phyloP scores from a whole-genome alignment of 805 yeast genomes.

The Cyberlindnera mrakii region DNA sequence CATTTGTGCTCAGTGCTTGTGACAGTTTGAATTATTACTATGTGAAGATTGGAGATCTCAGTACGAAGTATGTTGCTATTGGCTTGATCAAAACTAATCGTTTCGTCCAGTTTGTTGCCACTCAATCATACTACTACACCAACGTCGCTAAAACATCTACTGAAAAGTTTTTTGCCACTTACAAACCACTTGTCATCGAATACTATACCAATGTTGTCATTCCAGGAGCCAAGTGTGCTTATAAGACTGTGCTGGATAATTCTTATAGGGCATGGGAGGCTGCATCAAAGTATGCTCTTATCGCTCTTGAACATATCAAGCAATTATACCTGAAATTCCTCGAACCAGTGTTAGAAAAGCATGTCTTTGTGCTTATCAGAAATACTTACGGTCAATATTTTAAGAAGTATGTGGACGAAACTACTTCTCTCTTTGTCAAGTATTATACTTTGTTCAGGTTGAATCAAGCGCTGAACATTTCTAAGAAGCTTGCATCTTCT shows the following conservation, averaged over 20 bases:
- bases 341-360: slow-evolving; percentile 3
- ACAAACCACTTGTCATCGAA: slow-evolving; percentile 5
- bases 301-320: neutral
- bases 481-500: slow-evolving; percentile 10
- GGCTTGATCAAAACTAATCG: slow-evolving; percentile 5
- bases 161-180: slow-evolving; percentile 1
- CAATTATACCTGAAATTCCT: slow-evolving; percentile 5
- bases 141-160: neutral
- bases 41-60: neutral
- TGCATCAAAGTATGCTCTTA: neutral
- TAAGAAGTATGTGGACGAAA: slow-evolving; percentile 5
- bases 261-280: neutral
- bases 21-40: neutral
- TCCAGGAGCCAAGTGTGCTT: neutral
- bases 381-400: slow-evolving; percentile 5
- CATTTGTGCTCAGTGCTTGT: neutral
- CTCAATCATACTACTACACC: slow-evolving; percentile 1
- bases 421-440: slow-evolving; percentile 3
- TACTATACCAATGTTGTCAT: slow-evolving; percentile 4
- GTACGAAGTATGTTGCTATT: slow-evolving; percentile 9
- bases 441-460: slow-evolving; percentile 15
- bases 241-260: neutral
- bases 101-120: slow-evolving; percentile 1
- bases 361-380: neutral
- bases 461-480: slow-evolving; percentile 13